Evolutionary conservation across 129 eudicot species (phyloP), one percentile per base, ranked within the genome.

Genomic region (Chrysanthemum seticuspe): DNA sequence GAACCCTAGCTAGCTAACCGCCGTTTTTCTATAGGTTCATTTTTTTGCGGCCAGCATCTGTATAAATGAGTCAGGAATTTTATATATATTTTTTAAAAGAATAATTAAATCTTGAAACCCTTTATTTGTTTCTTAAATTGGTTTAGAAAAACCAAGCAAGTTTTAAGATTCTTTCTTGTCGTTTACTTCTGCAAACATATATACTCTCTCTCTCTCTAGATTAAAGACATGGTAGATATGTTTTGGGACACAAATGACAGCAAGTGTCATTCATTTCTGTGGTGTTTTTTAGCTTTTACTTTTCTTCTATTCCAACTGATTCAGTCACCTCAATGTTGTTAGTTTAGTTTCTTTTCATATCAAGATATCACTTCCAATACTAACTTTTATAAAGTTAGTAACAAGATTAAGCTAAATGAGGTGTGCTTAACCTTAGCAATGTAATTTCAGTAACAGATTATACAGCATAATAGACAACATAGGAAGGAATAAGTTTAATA

Each of bases 291-390:
- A 25, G 72, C 82, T 78, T 72, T 67, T 15, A 53, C 75, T 75
- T 56, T 73, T 70, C 25, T 31, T 5, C 12, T 47, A 71, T 74
- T 57, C 75, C 48, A 81, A 82, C 87, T 77, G 70, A 88, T 83
- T 70, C 81, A 77, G 87, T 88, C 91, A 89, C 84, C 79, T 84
- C 84, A 81, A 60, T 82, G 67, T 71, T 50, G 68, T 76, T 78
- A 76, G 71, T 78, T 79, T 68, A 15, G 67, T 73, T 63, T 52
- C 62, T 63, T 74, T 40, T 64, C 67, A 44, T 25, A 5, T 77
- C 57, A 9, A 60, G 13, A 70, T 75, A 77, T 79, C 74, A 68
- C 31, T 12, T 56, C 70, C 51, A 52, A 62, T 27, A 54, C 48
- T 69, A 12, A 51, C 21, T 50, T 62, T 12, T 36, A 31, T 0